Conservation (phyloP, 2,329 filamentous ascomycete genomes). For the Fusarium robinianum region DNA sequence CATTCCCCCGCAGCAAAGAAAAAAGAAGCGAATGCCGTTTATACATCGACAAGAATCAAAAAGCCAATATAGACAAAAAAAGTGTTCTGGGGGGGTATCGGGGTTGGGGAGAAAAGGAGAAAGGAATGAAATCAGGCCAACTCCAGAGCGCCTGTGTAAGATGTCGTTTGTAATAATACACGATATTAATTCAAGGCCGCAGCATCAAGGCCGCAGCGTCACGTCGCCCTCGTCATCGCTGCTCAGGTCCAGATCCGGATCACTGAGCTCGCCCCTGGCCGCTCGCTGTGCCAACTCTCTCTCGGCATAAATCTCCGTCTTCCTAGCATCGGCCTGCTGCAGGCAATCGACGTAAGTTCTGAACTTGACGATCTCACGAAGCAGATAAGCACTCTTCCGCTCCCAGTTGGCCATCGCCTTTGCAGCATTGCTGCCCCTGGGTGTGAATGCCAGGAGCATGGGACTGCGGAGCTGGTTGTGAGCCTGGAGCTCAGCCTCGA, state of each 20-base stretch:
- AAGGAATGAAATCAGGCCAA: constrained; percentile 11
- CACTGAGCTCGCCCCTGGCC: constrained; percentile 51
- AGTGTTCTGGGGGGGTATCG: constrained; percentile 35
- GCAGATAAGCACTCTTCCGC: constrained; percentile 86
- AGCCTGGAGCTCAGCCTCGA: constrained; percentile 81
- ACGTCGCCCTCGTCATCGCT: constrained; percentile 43
- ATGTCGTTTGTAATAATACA: constrained; percentile 10
- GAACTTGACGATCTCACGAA: constrained; percentile 96
- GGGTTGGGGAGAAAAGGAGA: constrained; percentile 14
- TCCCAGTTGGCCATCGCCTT: constrained; percentile 98
- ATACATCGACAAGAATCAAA: constrained; percentile 30
- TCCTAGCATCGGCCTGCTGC: constrained; percentile 69
- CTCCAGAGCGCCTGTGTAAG: constrained; percentile 9
- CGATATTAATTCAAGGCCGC: constrained; percentile 20
- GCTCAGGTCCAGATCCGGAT: constrained; percentile 45
- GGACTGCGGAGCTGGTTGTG: constrained; percentile 88
- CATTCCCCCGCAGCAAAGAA: constrained; percentile 9
- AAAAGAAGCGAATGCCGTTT: constrained; percentile 15
- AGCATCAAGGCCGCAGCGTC: constrained; percentile 40
- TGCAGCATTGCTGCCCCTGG: constrained; percentile 75
- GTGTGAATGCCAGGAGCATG: constrained; percentile 88
- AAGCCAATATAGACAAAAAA: constrained; percentile 25
- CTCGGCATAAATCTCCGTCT: constrained; percentile 71
- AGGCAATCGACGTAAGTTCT: constrained; percentile 91
- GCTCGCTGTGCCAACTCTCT: constrained; percentile 57